Evolutionary conservation across 2,329 filamentous ascomycete genomes (phyloP).

Genomic region (Podosphaera aphanis): DNA sequence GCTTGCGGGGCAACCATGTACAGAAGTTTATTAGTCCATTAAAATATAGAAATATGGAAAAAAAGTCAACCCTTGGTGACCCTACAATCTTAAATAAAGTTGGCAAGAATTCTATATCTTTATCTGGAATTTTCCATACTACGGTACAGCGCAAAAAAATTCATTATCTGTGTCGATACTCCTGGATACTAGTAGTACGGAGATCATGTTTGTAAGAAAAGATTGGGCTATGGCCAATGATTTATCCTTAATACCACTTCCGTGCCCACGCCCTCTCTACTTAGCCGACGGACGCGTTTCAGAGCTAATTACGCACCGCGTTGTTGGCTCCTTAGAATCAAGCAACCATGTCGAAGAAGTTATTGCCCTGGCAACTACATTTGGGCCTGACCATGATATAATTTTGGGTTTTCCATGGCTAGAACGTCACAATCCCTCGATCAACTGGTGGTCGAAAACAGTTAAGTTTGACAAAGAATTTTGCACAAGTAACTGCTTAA

Average conservation of each 20-base stretch:
- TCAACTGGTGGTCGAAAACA: not conserved
- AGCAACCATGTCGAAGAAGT: not conserved
- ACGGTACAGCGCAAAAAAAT: not conserved
- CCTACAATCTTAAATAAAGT: not conserved
- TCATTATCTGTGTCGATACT: not conserved
- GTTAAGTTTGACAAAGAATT: not conserved
- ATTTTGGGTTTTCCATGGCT: not conserved
- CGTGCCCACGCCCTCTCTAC: not conserved
- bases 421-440: not conserved
- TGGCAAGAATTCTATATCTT: not conserved
- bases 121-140: not conserved
- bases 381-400: not conserved
- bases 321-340: not conserved
- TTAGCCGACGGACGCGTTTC: not conserved
- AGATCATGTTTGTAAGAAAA: constrained; percentile 1
- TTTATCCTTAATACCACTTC: not conserved
- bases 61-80: not conserved
- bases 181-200: not conserved
- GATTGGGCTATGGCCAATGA: not conserved
- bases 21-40: not conserved
- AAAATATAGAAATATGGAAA: not conserved
- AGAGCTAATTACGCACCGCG: not conserved
- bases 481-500: not conserved
- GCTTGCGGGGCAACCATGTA: not conserved
- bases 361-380: not conserved